Evolutionary conservation across 768 basidiomycete genomes (phyloP).

Genomic region (Rhodotorula diobovata): DNA sequence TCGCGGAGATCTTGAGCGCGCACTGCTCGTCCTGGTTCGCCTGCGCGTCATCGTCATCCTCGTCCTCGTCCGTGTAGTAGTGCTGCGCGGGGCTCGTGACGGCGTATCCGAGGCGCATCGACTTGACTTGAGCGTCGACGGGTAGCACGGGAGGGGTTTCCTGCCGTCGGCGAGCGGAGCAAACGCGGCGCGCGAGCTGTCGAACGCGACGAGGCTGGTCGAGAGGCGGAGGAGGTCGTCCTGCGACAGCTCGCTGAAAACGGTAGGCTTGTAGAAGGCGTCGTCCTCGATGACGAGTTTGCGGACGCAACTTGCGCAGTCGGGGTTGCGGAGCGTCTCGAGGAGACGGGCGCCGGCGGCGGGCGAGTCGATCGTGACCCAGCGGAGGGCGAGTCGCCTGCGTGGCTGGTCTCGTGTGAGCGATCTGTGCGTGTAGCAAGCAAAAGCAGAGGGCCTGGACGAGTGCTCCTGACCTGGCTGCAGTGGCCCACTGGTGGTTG

Average conservation of each 20-base stretch:
- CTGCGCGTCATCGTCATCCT: neutral
- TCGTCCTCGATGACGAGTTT: neutral
- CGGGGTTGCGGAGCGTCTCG: neutral
- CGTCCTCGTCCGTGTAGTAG: neutral
- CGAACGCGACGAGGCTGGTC: constrained; percentile 1
- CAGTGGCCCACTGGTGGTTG: neutral
- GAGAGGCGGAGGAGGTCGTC: constrained; percentile 27
- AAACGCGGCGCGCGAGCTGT: constrained; percentile 6
- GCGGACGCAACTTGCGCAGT: neutral
- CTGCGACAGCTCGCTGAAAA: constrained; percentile 7
- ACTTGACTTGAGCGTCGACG: neutral
- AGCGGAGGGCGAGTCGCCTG: constrained; percentile 4
- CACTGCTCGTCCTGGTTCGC: neutral
- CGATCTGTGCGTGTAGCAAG: no score
- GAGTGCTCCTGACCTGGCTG: neutral
- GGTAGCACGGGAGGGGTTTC: neutral
- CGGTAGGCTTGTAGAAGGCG: neutral
- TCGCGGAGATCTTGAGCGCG: neutral
- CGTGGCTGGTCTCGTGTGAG: neutral
- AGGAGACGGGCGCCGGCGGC: neutral
- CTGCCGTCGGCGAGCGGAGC: neutral
- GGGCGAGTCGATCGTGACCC: neutral
- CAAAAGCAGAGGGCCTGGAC: neutral
- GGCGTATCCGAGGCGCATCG: neutral
- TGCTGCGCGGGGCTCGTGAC: no score